Percentiles rank a stretch among this genome's conserved stretches.
Conservation (phyloP, 2,329 filamentous ascomycete genomes). For the Sporothrix humicola region DNA sequence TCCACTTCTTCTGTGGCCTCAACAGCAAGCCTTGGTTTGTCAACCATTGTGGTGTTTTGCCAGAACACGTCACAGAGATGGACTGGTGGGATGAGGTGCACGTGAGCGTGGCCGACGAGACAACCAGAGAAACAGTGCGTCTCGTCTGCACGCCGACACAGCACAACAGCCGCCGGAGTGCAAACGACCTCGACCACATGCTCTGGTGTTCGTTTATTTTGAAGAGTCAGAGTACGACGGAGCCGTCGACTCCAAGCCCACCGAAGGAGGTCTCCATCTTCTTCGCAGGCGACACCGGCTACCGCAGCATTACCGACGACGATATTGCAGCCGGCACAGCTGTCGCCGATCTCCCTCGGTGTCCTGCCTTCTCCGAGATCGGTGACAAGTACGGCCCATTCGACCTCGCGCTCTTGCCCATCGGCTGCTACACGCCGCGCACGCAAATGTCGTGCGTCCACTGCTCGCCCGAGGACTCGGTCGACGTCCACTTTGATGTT, state of each 20-base stretch:
- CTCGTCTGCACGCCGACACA: conserved; percentile 73
- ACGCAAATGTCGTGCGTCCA: conserved; percentile 79
- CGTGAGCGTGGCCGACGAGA: conserved; percentile 35
- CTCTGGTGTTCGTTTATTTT: conserved; percentile 72
- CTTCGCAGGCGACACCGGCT: conserved; percentile 75
- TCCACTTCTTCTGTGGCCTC: conserved; percentile 70
- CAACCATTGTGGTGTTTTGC: conserved; percentile 56
- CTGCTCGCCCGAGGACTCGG: conserved; percentile 81
- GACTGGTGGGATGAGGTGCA: conserved; percentile 74
- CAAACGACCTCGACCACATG: conserved; percentile 64
- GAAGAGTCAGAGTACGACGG: neutral
- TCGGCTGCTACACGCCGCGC: conserved; percentile 82
- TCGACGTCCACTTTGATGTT: conserved; percentile 87
- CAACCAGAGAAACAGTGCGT: conserved; percentile 49
- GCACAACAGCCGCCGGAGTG: conserved; percentile 64
- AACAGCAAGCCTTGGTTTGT: conserved; percentile 71
- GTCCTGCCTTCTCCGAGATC: conserved; percentile 85
- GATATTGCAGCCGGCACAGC: conserved; percentile 23
- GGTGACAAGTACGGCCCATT: conserved; percentile 81
- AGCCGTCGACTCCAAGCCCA: no score
- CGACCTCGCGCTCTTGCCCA: conserved; percentile 88
- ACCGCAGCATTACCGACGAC: conserved; percentile 44
- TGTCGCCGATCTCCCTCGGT: conserved; percentile 59
- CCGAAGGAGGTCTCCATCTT: conserved; percentile 59
- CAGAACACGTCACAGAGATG: conserved; percentile 66